Evolutionary conservation across 768 basidiomycete species (phyloP).

Genomic region (Rhodosporidiobolus odoratus): DNA sequence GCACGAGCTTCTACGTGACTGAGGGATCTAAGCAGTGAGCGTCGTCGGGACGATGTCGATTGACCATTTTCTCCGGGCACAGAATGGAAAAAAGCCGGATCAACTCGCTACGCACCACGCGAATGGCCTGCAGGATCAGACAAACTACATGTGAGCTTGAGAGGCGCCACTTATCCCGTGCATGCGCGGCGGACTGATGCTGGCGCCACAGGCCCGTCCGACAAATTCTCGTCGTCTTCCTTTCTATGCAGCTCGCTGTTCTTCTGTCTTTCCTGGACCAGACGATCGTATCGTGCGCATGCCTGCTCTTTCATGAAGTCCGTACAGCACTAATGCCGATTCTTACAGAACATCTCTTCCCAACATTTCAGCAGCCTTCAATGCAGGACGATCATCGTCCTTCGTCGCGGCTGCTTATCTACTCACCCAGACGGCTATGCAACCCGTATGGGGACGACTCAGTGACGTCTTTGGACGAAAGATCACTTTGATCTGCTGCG

Average conservation of each 20-base stretch:
- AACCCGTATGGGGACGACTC: slow-evolving; percentile 46
- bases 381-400: slow-evolving; percentile 27
- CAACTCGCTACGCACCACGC: background rate
- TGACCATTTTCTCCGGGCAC: too few relatives aligned
- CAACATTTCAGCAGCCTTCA: slow-evolving; percentile 37
- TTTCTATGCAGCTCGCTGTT: slow-evolving; percentile 45
- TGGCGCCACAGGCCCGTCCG: background rate
- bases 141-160: slow-evolving; percentile 2
- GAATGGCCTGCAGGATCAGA: slow-evolving; percentile 22
- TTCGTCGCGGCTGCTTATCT: slow-evolving; percentile 51
- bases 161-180: too few relatives aligned
- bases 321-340: too few relatives aligned
- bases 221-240: slow-evolving; percentile 44
- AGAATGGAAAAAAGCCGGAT: background rate
- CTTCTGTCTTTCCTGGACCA: slow-evolving; percentile 50
- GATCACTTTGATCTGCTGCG: slow-evolving; percentile 37
- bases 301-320: background rate
- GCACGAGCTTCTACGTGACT: too few relatives aligned
- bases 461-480: slow-evolving; percentile 50
- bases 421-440: slow-evolving; percentile 40
- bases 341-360: slow-evolving; percentile 22
- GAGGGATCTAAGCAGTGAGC: too few relatives aligned
- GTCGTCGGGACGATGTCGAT: too few relatives aligned
- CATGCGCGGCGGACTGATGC: too few relatives aligned
- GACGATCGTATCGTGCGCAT: slow-evolving; percentile 47